Percentiles rank a stretch among this genome's conserved stretches.
phyloP scores from a whole-genome alignment of 1,139 yeast genomes.

The Yamadazyma spencermartinsiae region DNA sequence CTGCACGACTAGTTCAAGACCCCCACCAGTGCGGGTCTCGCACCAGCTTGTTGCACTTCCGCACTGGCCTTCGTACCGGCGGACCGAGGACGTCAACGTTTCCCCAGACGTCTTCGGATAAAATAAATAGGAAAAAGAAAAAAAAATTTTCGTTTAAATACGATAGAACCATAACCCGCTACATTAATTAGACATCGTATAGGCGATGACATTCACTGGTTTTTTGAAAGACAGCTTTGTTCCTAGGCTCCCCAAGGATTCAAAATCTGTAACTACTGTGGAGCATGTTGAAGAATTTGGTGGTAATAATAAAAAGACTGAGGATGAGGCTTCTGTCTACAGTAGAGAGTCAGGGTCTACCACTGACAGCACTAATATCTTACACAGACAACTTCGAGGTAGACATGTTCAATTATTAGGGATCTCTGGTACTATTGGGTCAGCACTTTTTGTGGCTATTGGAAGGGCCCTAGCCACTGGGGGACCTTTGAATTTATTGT shows the following conservation, averaged over 20 bases:
- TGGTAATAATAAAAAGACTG: not conserved
- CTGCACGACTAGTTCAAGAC: no score
- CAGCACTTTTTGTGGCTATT: slow-evolving; percentile 49
- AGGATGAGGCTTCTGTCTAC: slow-evolving; percentile 16
- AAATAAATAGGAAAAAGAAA: not conserved
- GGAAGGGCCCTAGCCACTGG: slow-evolving; percentile 44
- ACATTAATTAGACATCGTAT: not conserved
- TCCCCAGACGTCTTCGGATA: not conserved
- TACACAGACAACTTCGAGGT: slow-evolving; percentile 24
- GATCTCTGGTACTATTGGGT: slow-evolving; percentile 53
- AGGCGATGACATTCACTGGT: slow-evolving; percentile 9
- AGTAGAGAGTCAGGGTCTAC: slow-evolving; percentile 18
- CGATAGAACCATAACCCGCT: no score
- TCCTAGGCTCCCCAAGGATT: slow-evolving; percentile 18
- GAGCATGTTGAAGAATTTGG: not conserved
- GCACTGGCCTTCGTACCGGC: not conserved
- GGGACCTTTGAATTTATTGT: slow-evolving; percentile 49
- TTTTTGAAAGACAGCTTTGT: slow-evolving; percentile 22
- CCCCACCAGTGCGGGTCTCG: no score
- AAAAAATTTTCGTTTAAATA: not conserved
- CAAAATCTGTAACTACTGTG: not conserved
- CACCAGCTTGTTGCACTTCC: not conserved
- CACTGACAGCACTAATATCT: slow-evolving; percentile 12
- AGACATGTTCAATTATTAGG: slow-evolving; percentile 52
- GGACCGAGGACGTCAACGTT: not conserved